Evolutionary conservation across 768 basidiomycete genomes (phyloP), one percentile per base, ranked within the genome.

Genomic region (Pleurotus platypus): DNA sequence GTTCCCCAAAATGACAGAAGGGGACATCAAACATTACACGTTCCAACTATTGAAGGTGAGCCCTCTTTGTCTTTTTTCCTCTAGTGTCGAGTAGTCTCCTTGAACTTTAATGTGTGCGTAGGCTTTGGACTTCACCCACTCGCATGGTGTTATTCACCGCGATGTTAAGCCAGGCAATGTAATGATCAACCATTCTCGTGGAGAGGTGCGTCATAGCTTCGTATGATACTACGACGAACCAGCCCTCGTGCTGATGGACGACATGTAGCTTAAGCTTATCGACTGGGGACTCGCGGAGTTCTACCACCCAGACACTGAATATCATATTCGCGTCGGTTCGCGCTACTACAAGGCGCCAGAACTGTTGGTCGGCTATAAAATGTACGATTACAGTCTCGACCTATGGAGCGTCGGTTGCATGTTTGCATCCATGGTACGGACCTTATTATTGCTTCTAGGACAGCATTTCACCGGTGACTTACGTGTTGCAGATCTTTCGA

Each of bases 251-350:
- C 27, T 54, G 13, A 24, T 40, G 58, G 40, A n/a, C 50, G 46
- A 15, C 49, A 35, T 59, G 26, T 60, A 82, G 81, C 65, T 82
- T 48, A 72, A 78, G 22, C 67, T 89, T 58, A 89, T 89, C 60
- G 87, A 89, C 70, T 89, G 87, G 87, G 87, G 87, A 35, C 69
- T 89, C 55, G 87, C 86, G 37, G 87, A 89, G 66, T 89, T 89
- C 68, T 89, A 89, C 66, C 85, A 87, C 62, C 82, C 86, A 2
- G 78, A 78, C 47, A 84, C 81, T 46, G 80, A 86, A 37, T 87
- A 87, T 70, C 87, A 89, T 64, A 85, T 89, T 57, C 79, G 87
- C 27, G 87, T 89, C 18, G 86, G 86, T 16, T 82, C 79, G 53
- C 76, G 86, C 62, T 87, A 87, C 68, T 89, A 85, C 77, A 88